Base-by-base conservation (phyloP, 2,329 filamentous ascomycete species). In the Chaetomiaceae sp. region DNA sequence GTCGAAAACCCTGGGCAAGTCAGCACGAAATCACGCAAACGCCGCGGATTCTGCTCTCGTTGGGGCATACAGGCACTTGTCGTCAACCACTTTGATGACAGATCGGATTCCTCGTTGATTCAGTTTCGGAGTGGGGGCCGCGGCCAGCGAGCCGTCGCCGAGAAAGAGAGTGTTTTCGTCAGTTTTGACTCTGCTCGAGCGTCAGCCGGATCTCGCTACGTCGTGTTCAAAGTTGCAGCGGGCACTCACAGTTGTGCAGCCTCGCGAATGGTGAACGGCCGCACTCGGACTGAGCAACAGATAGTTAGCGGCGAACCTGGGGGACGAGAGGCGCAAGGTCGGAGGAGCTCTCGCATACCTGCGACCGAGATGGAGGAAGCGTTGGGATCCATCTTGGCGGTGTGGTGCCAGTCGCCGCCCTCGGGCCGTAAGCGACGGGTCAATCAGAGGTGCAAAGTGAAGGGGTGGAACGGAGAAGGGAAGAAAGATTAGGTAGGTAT, bases 121-220 rank as follows among this genome's bases (percentile, higher is more conserved):
- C 26, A 95, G 76, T 62, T 91, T 95, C 1, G 90, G 90, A 1
- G 88, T 78, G 1, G 91, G 89, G 12, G 78, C 83, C 37, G 81
- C 86, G n/a, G 93, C 93, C 47, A 98, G 75, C 15, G 91, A 97
- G 49, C 93, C 93, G 65, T 98, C 93, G 51, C 93, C 93, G n/a
- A 98, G 78, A 63, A 98, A 98, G 30, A 95, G 68, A 5, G 88
- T 89, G 44, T 84, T 83, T 66, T 96, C 91, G 58, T 98, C 91
- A 60, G 69, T 78, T 62, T 75, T 79, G 42, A 81, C 75, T 57
- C 78, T 81, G 55, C 11, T 32, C 22, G 19, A 12, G 20, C 19
- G 50, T 48, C 44, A 49, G 47, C 26, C 15, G 27, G 38, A 27
- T 6, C 6, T 24, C 22, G 22, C 22, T 24, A 6, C 22, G 22